Base-by-base conservation (phyloP, 2,329 filamentous ascomycete species). In the Colletotrichum melonis region DNA sequence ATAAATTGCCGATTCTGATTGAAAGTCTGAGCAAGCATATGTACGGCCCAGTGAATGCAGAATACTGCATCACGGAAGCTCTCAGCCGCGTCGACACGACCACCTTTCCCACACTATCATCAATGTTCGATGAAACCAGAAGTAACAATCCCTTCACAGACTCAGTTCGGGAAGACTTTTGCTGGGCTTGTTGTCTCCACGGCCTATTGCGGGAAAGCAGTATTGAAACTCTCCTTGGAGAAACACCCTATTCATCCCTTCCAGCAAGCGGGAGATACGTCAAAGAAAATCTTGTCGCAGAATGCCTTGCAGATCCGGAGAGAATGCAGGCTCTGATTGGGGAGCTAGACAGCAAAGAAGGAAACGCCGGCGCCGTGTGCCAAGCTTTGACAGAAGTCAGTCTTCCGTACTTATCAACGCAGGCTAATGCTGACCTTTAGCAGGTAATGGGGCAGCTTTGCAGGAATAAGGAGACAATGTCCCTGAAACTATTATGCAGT, bases 101-200 rank as follows among this genome's bases (percentile, higher is more conserved):
- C 77, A 86, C 95, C 1, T 98, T 91, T 74, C 88, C 89, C 0
- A 90, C 88, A 1, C 82, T 90, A 4, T 89, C 89, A 2, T 84
- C 86, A 59, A 90, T 91, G 87, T 91, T 91, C 76, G 87, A 89
- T 69, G 87, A 89, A 67, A 86, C 85, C 26, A 93, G 83, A 86
- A 88, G 85, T 72, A 88, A 85, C 72, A 90, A 88, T 70, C 87
- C 87, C 0, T 88, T 90, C 69, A 90, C 89, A 0, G 89, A 91
- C 70, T 89, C 86, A 55, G 88, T 90, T 11, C 85, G 89, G 19
- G 88, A 91, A 72, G 89, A 98, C 74, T 98, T 98, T 76, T 90
- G 97, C 54, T 97, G 97, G 75, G 92, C 96, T 0, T 99, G 97
- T 80, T 94, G 94, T 67, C 87, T 98, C 52, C 95, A 98, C 81